Evolutionary conservation across 768 basidiomycete species (phyloP), one percentile per base, ranked within the genome.

Genomic region (Crucibulum laeve): DNA sequence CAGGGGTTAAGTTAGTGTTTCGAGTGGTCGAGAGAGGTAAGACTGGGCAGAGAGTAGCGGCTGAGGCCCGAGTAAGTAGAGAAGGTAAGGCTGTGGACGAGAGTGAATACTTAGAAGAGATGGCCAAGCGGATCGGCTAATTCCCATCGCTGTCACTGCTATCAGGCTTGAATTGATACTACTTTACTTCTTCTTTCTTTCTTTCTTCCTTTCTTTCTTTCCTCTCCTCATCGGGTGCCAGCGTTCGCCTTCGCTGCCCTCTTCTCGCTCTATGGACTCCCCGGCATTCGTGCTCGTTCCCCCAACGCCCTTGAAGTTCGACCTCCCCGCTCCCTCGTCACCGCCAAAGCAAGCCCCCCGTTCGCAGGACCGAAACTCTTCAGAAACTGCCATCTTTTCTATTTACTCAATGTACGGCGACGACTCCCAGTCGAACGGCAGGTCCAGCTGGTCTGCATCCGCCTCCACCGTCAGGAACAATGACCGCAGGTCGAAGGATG

Each of bases 351-450:
- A 62, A n/a, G 56, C 56, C 35, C 49, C 61, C 26, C 52, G 61
- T 8, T 58, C 63, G 40, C 67, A 65, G 52, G 74, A 71, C 15
- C 76, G 81, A 45, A 69, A 67, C 44, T 82, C 84, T 0, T 79
- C 84, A 10, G 87, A 87, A 53, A 79, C 84, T 38, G 79, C 87
- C 10, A 86, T 91, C 57, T 80, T 84, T 58, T 82, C 85, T 42
- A 91, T 91, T 44, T 91, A 89, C 60, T 88, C 85, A 38, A 90
- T 90, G 88, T 91, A 91, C 60, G 79, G 79, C 42, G 82, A 83
- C 58, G 77, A 81, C 45, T 47, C 47, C 56, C 59, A 43, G 48
- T 58, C 52, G 13, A 45, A 44, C 32, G 48, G 53, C 5, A 64
- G 65, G 40, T 60, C 68, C 40, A 75, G 74, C 67, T 81, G 76